Evolutionary conservation across 257 asterid genomes (phyloP).

Genomic region (Plantago elongata): DNA sequence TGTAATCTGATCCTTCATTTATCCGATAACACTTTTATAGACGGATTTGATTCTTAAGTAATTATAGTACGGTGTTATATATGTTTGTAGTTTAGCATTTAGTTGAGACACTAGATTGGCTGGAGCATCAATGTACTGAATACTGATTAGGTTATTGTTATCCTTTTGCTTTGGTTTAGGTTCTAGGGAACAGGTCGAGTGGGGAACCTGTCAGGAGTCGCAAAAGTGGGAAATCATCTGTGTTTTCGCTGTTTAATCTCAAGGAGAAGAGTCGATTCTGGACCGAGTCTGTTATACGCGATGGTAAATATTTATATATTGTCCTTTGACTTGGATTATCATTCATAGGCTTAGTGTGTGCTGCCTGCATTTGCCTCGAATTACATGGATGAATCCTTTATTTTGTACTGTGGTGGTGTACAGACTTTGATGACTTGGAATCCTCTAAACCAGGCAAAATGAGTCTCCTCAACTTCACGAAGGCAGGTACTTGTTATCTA

Average conservation of each 20-base stretch:
- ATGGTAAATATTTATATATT: constrained; percentile 39
- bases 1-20: too few relatives aligned
- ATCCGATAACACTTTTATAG: background rate
- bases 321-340: background rate
- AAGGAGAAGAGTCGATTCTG: constrained; percentile 90
- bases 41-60: background rate
- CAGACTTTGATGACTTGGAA: constrained; percentile 80
- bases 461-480: constrained; percentile 70
- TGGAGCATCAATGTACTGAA: background rate
- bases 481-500: constrained; percentile 89
- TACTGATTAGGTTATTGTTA: constrained; percentile 2
- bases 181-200: constrained; percentile 45
- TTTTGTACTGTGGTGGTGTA: background rate
- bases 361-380: too few relatives aligned
- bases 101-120: background rate
- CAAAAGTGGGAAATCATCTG: constrained; percentile 61
- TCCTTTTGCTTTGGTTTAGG: constrained; percentile 31
- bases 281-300: constrained; percentile 87
- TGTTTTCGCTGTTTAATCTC: constrained; percentile 88
- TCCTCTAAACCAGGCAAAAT: constrained; percentile 54
- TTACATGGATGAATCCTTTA: too few relatives aligned
- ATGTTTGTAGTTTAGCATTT: background rate
- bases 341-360: background rate
- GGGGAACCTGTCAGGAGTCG: constrained; percentile 54
- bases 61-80: background rate